Percentiles rank a stretch among this genome's conserved stretches.
Evolutionary conservation across 1,139 yeast genomes (phyloP).

Genomic region (Torulaspora globosa): DNA sequence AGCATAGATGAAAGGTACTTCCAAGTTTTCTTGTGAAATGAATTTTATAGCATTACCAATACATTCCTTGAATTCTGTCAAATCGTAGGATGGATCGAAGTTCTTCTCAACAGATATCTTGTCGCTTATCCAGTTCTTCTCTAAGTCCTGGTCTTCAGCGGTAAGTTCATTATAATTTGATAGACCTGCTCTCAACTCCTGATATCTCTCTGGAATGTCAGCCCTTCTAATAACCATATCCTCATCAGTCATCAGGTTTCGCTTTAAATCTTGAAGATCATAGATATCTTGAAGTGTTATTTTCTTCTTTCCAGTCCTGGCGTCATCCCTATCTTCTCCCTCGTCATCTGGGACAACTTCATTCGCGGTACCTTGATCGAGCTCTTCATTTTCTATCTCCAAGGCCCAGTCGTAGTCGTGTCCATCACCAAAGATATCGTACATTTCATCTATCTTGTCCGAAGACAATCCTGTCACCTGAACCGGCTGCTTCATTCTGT

Average conservation of each 20-base stretch:
- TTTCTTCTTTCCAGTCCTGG: constrained; percentile 44
- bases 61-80: constrained; percentile 64
- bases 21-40: constrained; percentile 71
- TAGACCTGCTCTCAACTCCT: constrained; percentile 61
- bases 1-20: constrained; percentile 95
- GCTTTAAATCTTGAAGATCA: constrained; percentile 89
- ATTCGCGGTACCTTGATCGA: constrained; percentile 38
- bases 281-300: constrained; percentile 80
- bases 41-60: constrained; percentile 76
- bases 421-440: constrained; percentile 95
- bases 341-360: constrained; percentile 42
- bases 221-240: constrained; percentile 83
- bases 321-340: constrained; percentile 49
- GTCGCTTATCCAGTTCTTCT: constrained; percentile 74
- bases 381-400: constrained; percentile 74
- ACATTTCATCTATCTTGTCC: constrained; percentile 87
- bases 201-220: constrained; percentile 92
- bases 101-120: constrained; percentile 52
- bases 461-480: constrained; percentile 79
- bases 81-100: constrained; percentile 42
- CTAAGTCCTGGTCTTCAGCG: constrained; percentile 63
- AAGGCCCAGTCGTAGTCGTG: constrained; percentile 98
- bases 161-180: constrained; percentile 59
- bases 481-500: constrained; percentile 45
- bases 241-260: constrained; percentile 84